These are phyloP conservation scores for Tylopilus intermedius DNA, from an alignment of 768 basidiomycete genomes.

Conservation along the genomic window DNA sequence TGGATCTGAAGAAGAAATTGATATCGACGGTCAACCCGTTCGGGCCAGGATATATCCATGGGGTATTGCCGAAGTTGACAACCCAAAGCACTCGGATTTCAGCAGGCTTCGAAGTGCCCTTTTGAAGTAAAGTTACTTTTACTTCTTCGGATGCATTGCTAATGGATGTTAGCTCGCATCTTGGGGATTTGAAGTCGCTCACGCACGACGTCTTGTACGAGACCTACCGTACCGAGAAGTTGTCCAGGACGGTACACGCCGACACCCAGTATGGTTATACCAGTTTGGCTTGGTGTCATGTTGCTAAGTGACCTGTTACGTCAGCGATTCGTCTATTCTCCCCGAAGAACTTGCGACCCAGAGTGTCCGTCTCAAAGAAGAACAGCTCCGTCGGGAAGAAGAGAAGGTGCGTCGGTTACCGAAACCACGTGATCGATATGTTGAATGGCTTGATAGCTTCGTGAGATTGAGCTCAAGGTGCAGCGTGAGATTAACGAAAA, in stretches of 20 bases:
- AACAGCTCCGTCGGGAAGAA: conserved; percentile 94
- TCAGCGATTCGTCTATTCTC: conserved; percentile 81
- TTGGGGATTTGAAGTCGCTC: conserved; percentile 90
- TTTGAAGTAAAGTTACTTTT: conserved; percentile 57
- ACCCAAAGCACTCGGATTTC: conserved; percentile 99
- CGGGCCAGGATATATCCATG: conserved; percentile 96
- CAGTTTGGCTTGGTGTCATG: background rate
- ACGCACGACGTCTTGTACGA: conserved; percentile 94
- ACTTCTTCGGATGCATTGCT: conserved; percentile 4
- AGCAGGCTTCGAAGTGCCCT: conserved; percentile 87
- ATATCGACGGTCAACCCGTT: conserved; percentile 85
- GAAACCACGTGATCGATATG: conserved; percentile 1
- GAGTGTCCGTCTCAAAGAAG: conserved; percentile 96
- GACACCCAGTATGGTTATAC: conserved; percentile 56
- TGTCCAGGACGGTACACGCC: conserved; percentile 82
- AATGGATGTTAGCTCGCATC: conserved; percentile 65
- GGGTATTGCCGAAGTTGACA: conserved; percentile 98
- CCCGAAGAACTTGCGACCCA: conserved; percentile 97
- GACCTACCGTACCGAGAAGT: conserved; percentile 96
- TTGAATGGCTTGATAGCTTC: conserved; percentile 49
- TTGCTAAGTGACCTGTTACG: conserved; percentile 22
- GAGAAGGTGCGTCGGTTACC: conserved; percentile 61
- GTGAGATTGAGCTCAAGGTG: conserved; percentile 96
- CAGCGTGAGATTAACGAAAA: conserved; percentile 98
- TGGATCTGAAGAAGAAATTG: conserved; percentile 95